phyloP scores from a whole-genome alignment of 2,329 filamentous ascomycete species.

The Aplosporella prunicola region DNA sequence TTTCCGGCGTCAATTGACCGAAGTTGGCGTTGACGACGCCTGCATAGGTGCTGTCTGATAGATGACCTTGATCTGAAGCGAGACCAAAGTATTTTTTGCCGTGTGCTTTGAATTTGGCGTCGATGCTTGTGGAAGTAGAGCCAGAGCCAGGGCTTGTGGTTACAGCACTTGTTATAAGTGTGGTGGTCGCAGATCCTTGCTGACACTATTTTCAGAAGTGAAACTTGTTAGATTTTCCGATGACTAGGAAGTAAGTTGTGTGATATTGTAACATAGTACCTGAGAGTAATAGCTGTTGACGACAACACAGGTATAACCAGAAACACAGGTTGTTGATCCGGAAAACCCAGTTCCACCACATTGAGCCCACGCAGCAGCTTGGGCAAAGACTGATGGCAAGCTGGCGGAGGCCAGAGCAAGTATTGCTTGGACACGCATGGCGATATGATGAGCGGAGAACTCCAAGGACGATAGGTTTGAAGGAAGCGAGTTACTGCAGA shows the following conservation, averaged over 20 bases:
- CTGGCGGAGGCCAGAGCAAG: too few species aligned
- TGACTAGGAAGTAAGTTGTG: too few species aligned
- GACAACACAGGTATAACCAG: conserved; percentile 10
- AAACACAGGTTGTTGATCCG: conserved; percentile 5
- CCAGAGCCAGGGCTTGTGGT: conserved; percentile 7
- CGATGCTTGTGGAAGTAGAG: conserved; percentile 35
- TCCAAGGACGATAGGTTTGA: too few species aligned
- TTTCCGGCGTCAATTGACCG: conserved; percentile 57
- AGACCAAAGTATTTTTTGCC: conserved; percentile 59
- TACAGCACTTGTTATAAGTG: conserved; percentile 3
- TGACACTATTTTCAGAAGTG: background rate
- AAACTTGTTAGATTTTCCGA: background rate
- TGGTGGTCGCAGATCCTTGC: conserved; percentile 7
- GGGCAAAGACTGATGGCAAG: conserved; percentile 3
- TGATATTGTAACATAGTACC: background rate
- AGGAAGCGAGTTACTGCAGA: too few species aligned
- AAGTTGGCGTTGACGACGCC: conserved; percentile 53
- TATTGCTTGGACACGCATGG: too few species aligned
- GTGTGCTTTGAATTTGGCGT: conserved; percentile 47
- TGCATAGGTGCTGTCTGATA: conserved; percentile 42
- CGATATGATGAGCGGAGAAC: too few species aligned
- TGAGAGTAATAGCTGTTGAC: conserved; percentile 9
- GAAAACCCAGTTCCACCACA: conserved; percentile 9
- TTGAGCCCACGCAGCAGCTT: conserved; percentile 8
- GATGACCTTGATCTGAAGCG: conserved; percentile 44